Percentiles rank a stretch among this genome's conserved stretches.
Evolutionary conservation across 306 rosid genomes (phyloP).

Genomic region (Leucaena leucocephala): DNA sequence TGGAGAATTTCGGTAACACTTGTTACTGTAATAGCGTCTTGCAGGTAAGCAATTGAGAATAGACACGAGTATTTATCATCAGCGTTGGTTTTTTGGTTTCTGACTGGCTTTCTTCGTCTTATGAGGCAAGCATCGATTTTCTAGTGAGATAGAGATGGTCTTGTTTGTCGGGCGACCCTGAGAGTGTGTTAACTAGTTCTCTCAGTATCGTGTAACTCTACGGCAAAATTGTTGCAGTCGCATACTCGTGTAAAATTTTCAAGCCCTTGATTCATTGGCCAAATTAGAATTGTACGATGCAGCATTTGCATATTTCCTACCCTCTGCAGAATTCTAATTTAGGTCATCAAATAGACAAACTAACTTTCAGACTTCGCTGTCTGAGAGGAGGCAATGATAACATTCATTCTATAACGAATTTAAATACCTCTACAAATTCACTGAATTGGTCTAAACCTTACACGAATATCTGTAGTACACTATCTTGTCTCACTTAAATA

Average conservation of each 20-base stretch:
- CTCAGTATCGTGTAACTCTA: neutral
- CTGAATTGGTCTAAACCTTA: neutral
- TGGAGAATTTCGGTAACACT: constrained; percentile 97
- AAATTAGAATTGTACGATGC: neutral
- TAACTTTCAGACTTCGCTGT: neutral
- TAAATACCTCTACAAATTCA: neutral
- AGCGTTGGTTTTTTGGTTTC: constrained; percentile 26
- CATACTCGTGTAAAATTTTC: neutral
- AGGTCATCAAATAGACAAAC: neutral
- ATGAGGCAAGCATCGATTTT: neutral
- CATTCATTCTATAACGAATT: neutral
- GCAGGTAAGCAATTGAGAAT: constrained; percentile 61
- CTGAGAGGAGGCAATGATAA: neutral
- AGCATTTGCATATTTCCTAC: neutral
- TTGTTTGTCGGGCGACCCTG: neutral
- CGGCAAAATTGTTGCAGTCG: constrained; percentile 4
- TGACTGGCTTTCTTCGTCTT: neutral
- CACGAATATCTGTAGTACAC: neutral
- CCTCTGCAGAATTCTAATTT: neutral
- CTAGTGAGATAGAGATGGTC: neutral
- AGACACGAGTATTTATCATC: neutral
- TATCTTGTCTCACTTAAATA: neutral
- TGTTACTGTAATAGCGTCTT: constrained; percentile 98
- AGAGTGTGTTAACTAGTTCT: constrained; percentile 1
- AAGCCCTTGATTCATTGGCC: constrained; percentile 11